Percentiles rank a stretch among this genome's conserved stretches.
These are phyloP conservation scores for Macrophomina pseudophaseolina DNA, from an alignment of 2,329 filamentous ascomycete genomes.

Conservation along the genomic window DNA sequence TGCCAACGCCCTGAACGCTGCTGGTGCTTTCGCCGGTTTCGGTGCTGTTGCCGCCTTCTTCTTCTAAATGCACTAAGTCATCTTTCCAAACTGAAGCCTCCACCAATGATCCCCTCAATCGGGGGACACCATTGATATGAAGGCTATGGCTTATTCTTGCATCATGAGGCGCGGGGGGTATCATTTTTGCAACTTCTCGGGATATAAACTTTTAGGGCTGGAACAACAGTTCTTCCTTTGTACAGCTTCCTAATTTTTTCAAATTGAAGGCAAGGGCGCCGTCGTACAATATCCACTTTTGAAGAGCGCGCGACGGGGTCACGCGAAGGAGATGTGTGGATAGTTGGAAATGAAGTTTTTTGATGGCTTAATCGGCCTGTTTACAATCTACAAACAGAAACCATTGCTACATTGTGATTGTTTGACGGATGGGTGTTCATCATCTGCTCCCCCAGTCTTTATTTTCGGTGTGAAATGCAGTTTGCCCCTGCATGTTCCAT, in stretches of 20 bases:
- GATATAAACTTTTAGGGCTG: conserved; percentile 22
- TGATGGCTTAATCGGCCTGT: conserved; percentile 19
- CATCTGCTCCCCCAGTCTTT: not conserved
- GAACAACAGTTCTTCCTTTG: conserved; percentile 15
- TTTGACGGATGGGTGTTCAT: not conserved
- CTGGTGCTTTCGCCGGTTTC: conserved; percentile 46
- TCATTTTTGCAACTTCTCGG: conserved; percentile 23
- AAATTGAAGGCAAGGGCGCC: conserved; percentile 10
- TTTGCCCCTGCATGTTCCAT: not conserved
- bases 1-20: conserved; percentile 43
- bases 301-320: conserved; percentile 18
- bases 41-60: conserved; percentile 50
- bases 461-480: not conserved
- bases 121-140: conserved; percentile 18
- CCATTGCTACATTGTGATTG: not conserved
- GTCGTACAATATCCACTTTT: conserved; percentile 21
- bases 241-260: conserved; percentile 24
- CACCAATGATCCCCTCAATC: conserved; percentile 11
- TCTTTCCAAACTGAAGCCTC: conserved; percentile 32
- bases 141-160: conserved; percentile 25
- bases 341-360: conserved; percentile 26
- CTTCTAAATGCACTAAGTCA: conserved; percentile 44
- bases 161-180: conserved; percentile 22
- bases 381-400: not conserved
- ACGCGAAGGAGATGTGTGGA: conserved; percentile 22